Conservation (phyloP, 75 land plant genomes). For the Cupressus sempervirens region DNA sequence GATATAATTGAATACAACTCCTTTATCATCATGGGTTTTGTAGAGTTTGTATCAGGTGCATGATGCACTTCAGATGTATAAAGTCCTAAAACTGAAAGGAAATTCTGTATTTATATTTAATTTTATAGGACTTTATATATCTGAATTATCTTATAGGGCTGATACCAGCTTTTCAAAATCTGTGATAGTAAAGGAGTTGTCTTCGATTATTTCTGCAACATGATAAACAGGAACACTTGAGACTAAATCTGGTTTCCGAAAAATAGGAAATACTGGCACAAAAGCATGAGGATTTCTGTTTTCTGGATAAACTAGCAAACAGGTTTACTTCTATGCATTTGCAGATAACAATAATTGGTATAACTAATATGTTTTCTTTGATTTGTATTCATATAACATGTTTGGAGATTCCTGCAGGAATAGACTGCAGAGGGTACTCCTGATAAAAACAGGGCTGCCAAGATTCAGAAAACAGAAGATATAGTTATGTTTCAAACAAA, state of each 20-base stretch:
- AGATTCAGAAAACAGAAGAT: slow-evolving; percentile 32
- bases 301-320: slow-evolving; percentile 66
- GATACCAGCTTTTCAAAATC: slow-evolving; percentile 4
- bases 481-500: slow-evolving; percentile 2
- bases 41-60: slow-evolving; percentile 12
- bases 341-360: neutral
- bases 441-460: slow-evolving; percentile 11
- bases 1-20: slow-evolving; percentile 17
- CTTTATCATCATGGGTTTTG: slow-evolving; percentile 19
- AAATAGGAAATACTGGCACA: slow-evolving; percentile 84
- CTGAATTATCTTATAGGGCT: slow-evolving; percentile 19
- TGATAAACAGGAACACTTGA: slow-evolving; percentile 80
- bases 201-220: slow-evolving; percentile 24
- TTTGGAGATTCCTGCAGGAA: slow-evolving; percentile 3
- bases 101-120: slow-evolving; percentile 3
- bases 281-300: slow-evolving; percentile 76
- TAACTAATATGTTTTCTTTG: neutral
- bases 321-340: slow-evolving; percentile 37
- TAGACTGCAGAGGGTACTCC: neutral
- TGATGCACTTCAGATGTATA: slow-evolving; percentile 15
- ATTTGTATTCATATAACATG: neutral
- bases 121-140: slow-evolving; percentile 19
- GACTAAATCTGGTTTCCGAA: slow-evolving; percentile 65
- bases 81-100: slow-evolving; percentile 29
- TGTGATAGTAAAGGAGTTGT: slow-evolving; percentile 23